Conservation (phyloP, 345 rosid species). For the Microthlaspi erraticum region DNA sequence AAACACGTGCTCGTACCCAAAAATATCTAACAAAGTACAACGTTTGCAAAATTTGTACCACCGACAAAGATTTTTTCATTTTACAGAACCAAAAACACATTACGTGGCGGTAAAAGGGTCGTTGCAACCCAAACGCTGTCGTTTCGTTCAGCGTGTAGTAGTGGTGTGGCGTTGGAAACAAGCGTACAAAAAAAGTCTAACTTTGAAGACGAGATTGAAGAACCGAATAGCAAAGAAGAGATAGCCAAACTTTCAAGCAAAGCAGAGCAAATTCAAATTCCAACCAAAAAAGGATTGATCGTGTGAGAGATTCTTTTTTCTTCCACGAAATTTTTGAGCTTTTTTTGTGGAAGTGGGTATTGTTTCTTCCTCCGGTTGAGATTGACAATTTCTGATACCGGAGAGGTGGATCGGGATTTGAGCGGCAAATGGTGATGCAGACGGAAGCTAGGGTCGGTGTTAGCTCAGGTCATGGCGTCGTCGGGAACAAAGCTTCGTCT, state of each 20-base stretch:
- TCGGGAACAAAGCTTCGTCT: constrained; percentile 51
- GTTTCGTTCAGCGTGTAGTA: not conserved
- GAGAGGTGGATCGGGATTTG: constrained; percentile 7
- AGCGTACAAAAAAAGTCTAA: constrained; percentile 23
- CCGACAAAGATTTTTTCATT: constrained; percentile 1
- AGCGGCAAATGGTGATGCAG: constrained; percentile 60
- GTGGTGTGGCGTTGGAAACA: constrained; percentile 44
- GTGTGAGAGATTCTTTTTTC: not conserved
- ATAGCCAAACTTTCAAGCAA: constrained; percentile 34
- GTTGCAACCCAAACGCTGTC: constrained; percentile 10
- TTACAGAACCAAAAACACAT: not conserved
- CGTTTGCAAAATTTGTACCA: constrained; percentile 5
- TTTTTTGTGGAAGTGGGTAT: constrained; percentile 5
- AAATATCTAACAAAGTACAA: constrained; percentile 4
- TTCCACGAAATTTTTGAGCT: not conserved
- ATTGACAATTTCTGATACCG: not conserved
- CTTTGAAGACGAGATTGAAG: not conserved
- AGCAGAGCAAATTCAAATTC: constrained; percentile 6
- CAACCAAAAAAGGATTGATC: constrained; percentile 4
- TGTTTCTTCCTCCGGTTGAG: not conserved
- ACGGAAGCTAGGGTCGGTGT: constrained; percentile 87
- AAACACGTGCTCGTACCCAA: constrained; percentile 17
- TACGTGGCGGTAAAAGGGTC: constrained; percentile 38
- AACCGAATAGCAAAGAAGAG: constrained; percentile 23
- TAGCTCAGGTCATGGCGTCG: constrained; percentile 62